Evolutionary conservation across 768 basidiomycete species (phyloP).

Genomic region (Hypholoma fasciculare): DNA sequence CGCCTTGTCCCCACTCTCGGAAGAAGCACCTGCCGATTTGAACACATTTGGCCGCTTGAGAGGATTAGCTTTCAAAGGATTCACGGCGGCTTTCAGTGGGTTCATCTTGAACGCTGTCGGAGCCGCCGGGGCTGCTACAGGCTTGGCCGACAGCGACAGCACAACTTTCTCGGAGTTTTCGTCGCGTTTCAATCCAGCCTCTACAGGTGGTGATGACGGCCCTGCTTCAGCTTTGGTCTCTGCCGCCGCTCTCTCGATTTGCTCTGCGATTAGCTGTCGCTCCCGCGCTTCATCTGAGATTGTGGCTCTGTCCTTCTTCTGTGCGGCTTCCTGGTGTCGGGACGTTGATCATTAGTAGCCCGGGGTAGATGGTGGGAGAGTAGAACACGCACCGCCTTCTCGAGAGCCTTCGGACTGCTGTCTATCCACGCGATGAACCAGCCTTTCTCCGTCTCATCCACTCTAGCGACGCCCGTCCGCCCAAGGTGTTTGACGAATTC

Average conservation of each 20-base stretch:
- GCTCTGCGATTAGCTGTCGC: slow-evolving; percentile 84
- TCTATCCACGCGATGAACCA: slow-evolving; percentile 99
- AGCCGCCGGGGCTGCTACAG: slow-evolving; percentile 35
- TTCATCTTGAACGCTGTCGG: slow-evolving; percentile 60
- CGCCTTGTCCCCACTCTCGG: slow-evolving; percentile 32
- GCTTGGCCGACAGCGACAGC: slow-evolving; percentile 67
- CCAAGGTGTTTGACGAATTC: slow-evolving; percentile 93
- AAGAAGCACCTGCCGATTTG: slow-evolving; percentile 47
- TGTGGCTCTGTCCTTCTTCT: slow-evolving; percentile 91
- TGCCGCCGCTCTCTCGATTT: slow-evolving; percentile 83
- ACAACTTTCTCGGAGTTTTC: slow-evolving; percentile 75
- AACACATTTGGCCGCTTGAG: slow-evolving; percentile 77
- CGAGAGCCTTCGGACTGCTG: slow-evolving; percentile 90
- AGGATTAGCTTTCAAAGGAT: slow-evolving; percentile 68
- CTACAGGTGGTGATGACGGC: slow-evolving; percentile 39
- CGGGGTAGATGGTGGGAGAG: background rate
- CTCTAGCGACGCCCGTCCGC: slow-evolving; percentile 79
- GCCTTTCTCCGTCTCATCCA: slow-evolving; percentile 98
- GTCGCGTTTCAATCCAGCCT: slow-evolving; percentile 70
- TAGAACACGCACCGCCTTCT: slow-evolving; percentile 65
- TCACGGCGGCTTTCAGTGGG: slow-evolving; percentile 53
- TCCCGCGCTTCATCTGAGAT: slow-evolving; percentile 96
- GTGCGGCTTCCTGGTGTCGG: slow-evolving; percentile 62
- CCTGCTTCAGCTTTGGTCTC: slow-evolving; percentile 41
- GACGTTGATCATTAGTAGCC: background rate